Evolutionary conservation across 768 basidiomycete genomes (phyloP).

Genomic region (Ramaria sp.): DNA sequence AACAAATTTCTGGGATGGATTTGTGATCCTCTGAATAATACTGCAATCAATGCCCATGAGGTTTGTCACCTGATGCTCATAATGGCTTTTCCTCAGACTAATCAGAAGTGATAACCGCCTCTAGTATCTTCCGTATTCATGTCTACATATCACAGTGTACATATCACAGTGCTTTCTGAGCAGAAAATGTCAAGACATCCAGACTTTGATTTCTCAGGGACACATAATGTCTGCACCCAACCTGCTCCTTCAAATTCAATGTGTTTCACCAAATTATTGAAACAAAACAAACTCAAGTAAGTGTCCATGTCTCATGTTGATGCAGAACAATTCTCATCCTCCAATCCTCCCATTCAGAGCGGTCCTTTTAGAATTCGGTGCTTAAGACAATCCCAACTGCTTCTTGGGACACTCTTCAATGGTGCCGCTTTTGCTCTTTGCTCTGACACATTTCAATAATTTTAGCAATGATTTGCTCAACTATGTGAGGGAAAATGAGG

Average conservation of each 20-base stretch:
- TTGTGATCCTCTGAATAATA: constrained; percentile 29
- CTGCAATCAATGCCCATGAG: constrained; percentile 37
- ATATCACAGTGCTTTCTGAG: no score
- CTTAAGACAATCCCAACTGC: constrained; percentile 32
- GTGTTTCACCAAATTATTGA: constrained; percentile 29
- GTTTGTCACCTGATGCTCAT: constrained; percentile 5
- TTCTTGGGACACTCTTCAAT: constrained; percentile 2
- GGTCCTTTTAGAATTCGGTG: constrained; percentile 35
- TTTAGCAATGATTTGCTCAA: constrained; percentile 25
- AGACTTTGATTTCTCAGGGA: constrained; percentile 32
- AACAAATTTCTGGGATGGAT: constrained; percentile 33
- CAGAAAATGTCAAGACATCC: not conserved
- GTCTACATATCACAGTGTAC: not conserved
- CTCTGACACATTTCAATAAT: constrained; percentile 19
- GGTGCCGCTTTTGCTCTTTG: not conserved
- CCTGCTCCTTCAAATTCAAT: constrained; percentile 34
- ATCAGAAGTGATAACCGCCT: not conserved
- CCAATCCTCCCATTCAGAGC: constrained; percentile 20
- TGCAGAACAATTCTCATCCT: not conserved
- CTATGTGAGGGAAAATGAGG: constrained; percentile 31
- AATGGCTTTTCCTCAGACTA: no score
- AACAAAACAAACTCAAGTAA: constrained; percentile 32
- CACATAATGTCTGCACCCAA: constrained; percentile 31
- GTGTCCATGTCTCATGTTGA: not conserved
- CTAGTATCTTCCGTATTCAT: constrained; percentile 12